Evolutionary conservation across 2,329 filamentous ascomycete species (phyloP), one percentile per base, ranked within the genome.

Genomic region (Xenoacremonium recifei): DNA sequence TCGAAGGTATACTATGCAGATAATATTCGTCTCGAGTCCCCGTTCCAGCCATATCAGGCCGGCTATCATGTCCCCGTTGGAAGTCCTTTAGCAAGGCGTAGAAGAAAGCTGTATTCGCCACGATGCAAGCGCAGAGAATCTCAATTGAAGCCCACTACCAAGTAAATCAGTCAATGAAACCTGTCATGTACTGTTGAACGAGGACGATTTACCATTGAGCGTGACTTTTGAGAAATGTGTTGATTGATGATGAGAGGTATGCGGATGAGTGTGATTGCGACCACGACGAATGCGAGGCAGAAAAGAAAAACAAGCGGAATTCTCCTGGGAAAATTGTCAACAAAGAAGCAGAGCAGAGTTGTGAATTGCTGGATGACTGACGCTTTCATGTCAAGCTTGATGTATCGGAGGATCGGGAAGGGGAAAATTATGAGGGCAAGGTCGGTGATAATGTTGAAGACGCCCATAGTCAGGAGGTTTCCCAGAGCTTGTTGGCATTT

Each of bases 61-160:
- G 38, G 15, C 37, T 31, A 7, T 58, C 51, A 34, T 62, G 58
- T 15, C 51, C 49, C 25, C 54, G 47, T 21, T 60, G 50, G 9
- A 56, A 31, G 5, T 62, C 59, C 31, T 58, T 58, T 6, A 59
- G 19, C 0, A 62, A 37, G 0, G 58, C 58, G 44, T 58, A 63
- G 31, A 50, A 63, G 35, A 62, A 62, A 2, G 60, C 50, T 0
- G 60, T 57, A 27, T 62, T 62, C 20, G 60, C 53, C 11, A 62
- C 60, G 17, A 63, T 42, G 29, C 60, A 63, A 3, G 57, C 59
- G 47, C 60, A 62, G 2, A 62, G 47, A n/a, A 62, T 62, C 45
- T 62, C 60, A 30, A 63, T 53, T 4, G 60, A 58, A 20, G 60
- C 60, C 60, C 60, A 62, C 59, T 62, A 21, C 15, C 5, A 12